A percentile compares a stretch with the other conserved stretches of the same genome.
These are phyloP conservation scores for Schwanniomyces polymorphus DNA, from an alignment of 805 yeast genomes.

Conservation along the genomic window DNA sequence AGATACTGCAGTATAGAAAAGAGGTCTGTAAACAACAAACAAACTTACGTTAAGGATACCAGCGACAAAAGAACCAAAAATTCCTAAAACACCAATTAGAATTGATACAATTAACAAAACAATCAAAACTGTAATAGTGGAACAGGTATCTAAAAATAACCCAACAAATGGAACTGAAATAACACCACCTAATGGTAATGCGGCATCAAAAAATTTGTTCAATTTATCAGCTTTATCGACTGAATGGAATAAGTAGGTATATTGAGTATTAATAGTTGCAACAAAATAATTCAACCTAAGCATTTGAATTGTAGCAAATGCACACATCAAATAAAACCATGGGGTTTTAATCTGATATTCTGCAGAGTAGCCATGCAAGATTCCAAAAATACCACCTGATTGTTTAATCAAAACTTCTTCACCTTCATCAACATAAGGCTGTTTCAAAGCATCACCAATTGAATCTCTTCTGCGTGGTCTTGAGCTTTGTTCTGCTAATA, in stretches of 20 bases:
- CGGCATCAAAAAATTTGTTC: constrained; percentile 51
- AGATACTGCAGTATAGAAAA: constrained; percentile 56
- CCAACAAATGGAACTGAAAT: constrained; percentile 57
- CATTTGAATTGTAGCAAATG: constrained; percentile 57
- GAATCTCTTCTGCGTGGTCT: constrained; percentile 46
- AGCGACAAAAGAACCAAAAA: constrained; percentile 36
- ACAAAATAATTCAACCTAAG: constrained; percentile 57
- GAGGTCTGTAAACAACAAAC: constrained; percentile 56
- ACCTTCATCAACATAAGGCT: constrained; percentile 53
- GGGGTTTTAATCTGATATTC: constrained; percentile 48
- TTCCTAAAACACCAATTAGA: constrained; percentile 49
- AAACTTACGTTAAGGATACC: constrained; percentile 47
- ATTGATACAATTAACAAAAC: constrained; percentile 42
- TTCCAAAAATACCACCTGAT: constrained; percentile 51
- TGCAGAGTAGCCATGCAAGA: constrained; percentile 53
- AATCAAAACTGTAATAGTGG: constrained; percentile 45
- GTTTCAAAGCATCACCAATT: constrained; percentile 56
- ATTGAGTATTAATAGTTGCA: constrained; percentile 58
- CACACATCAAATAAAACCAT: constrained; percentile 52
- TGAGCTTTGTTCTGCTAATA: constrained; percentile 12
- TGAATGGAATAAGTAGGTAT: constrained; percentile 45
- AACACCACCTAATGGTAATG: constrained; percentile 58
- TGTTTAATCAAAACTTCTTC: constrained; percentile 34
- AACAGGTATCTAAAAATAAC: constrained; percentile 46
- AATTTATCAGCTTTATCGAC: constrained; percentile 35